phyloP scores from a whole-genome alignment of 352 stramenopile species.

The Phytophthora melonis region DNA sequence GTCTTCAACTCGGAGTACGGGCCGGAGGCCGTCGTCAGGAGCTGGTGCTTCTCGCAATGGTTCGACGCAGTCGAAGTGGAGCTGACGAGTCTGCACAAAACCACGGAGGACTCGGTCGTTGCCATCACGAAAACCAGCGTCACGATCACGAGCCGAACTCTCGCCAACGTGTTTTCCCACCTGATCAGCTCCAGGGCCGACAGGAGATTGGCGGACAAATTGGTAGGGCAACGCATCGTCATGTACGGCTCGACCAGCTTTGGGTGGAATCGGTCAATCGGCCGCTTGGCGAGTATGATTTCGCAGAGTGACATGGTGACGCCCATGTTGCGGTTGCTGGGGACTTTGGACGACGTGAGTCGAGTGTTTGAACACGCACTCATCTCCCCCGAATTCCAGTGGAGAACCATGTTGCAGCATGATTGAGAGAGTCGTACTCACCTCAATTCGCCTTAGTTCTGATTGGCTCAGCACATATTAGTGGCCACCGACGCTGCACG shows the following conservation, averaged over 20 bases:
- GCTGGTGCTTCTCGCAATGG: constrained; percentile 8
- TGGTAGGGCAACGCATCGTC: constrained; percentile 2
- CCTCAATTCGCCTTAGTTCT: no score
- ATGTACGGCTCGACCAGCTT: constrained; percentile 7
- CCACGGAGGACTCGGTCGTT: neutral
- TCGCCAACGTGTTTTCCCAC: constrained; percentile 8
- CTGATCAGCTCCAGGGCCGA: neutral
- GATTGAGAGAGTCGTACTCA: no score
- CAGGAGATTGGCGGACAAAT: neutral
- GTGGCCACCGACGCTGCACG: no score
- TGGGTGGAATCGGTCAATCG: neutral
- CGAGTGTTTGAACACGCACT: constrained; percentile 9
- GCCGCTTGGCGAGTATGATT: neutral
- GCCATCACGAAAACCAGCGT: neutral
- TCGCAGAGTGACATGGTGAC: constrained; percentile 4
- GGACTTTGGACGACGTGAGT: constrained; percentile 1
- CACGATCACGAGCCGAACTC: constrained; percentile 9
- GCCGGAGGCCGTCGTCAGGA: neutral
- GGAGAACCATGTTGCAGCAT: neutral
- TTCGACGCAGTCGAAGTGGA: constrained; percentile 10
- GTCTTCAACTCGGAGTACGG: constrained; percentile 5
- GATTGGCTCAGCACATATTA: no score
- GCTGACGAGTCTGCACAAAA: neutral
- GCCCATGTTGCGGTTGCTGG: neutral
- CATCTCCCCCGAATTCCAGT: neutral